Conservation (phyloP, 352 stramenopile species). For the Phytopythium montanum region DNA sequence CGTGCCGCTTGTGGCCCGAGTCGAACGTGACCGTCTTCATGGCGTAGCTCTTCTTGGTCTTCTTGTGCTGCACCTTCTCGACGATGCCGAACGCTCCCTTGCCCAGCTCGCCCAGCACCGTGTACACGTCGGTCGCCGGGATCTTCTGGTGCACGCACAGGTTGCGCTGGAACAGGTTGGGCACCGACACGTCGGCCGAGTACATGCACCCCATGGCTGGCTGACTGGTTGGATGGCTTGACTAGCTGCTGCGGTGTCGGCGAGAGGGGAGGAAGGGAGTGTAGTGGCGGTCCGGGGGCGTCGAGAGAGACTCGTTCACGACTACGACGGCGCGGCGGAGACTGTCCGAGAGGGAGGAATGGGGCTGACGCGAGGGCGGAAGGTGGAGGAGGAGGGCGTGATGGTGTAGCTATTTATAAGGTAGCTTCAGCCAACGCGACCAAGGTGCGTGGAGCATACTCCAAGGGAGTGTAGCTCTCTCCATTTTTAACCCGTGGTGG, state of each 20-base stretch:
- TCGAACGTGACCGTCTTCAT: slow-evolving; percentile 80
- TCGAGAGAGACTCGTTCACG: not conserved
- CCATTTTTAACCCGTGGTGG: not conserved
- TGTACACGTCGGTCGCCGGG: slow-evolving; percentile 43
- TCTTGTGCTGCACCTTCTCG: slow-evolving; percentile 66
- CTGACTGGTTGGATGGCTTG: not conserved
- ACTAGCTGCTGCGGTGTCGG: not conserved
- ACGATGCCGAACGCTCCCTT: slow-evolving; percentile 73
- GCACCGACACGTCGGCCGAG: slow-evolving; percentile 41
- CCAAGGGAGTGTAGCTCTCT: not conserved
- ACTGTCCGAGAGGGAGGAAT: not conserved
- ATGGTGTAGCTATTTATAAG: not conserved
- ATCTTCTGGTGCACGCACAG: slow-evolving; percentile 71
- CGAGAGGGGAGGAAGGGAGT: not conserved
- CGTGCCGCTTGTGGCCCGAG: slow-evolving; percentile 52
- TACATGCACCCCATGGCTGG: slow-evolving; percentile 62
- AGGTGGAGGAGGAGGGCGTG: not conserved
- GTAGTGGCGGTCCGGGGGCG: not conserved
- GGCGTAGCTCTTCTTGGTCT: slow-evolving; percentile 60
- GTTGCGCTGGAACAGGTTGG: slow-evolving; percentile 79
- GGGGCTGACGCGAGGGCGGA: not conserved
- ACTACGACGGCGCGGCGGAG: not conserved
- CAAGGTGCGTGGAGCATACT: not conserved
- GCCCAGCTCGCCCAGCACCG: slow-evolving; percentile 48
- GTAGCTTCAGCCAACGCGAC: not conserved